Evolutionary conservation across 371 early-diverging fungal genomes (phyloP), one percentile per base, ranked within the genome.

Genomic region (Apophysomyces trapeziformis): DNA sequence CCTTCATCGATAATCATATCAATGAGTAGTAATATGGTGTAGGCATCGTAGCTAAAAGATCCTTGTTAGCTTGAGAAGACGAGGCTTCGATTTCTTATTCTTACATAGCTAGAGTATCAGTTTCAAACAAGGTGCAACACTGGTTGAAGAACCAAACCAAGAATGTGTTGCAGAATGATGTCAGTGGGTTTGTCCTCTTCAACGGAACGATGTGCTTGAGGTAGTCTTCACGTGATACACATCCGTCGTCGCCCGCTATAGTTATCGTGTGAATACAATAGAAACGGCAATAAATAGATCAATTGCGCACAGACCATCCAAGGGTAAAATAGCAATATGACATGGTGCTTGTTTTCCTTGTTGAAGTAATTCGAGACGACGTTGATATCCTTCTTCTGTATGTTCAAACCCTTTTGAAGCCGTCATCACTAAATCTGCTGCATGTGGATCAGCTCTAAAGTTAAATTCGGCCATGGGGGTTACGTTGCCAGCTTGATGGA

Each of bases 391-490:
- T 58, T 14, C 58, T 63, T 71, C 67, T 57, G 46, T 63, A 36
- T 39, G 76, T 43, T 77, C 68, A 26, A 70, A 75, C n/a, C 75
- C 71, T 36, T 68, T 63, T 5, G 82, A 82, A 0, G 84, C 68
- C 16, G 70, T 61, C 56, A 85, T 16, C 0, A 88, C 75, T 32
- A 72, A 58, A 62, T 81, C 71, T 21, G 85, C 86, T 0, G 87
- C 82, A 59, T 80, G 69, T 7, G 85, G 78, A 63, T 85, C 85
- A 11, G 83, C 80, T 11, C 77, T 74, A 62, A 82, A 85, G 66
- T 88, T 88, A 64, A 86, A 88, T 67, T 88, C 88, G 3, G 83
- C 85, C 13, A 61, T 61, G 8, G 87, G 82, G 0, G 82, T 79
- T 4, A 79, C 72, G 62, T 88, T 88, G 37, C 85, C 84, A 54